Base-by-base conservation (phyloP, 768 basidiomycete species). In the Tylopilus sp. region DNA sequence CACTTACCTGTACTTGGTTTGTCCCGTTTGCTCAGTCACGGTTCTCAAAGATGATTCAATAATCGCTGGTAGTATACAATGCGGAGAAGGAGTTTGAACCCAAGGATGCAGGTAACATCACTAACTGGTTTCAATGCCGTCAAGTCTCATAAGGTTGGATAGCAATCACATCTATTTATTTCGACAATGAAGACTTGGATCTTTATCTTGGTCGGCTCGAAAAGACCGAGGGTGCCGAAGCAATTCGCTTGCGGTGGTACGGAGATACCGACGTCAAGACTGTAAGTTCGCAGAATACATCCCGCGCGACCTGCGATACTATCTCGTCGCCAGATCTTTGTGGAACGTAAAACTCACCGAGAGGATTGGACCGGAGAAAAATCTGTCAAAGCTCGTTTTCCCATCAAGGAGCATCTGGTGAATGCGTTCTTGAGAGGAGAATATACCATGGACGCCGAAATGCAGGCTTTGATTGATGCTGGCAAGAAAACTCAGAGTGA, bases 291-390 rank as follows among this genome's bases (percentile, higher is more conserved):
- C 13, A 36, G 15, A 47, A 40, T 30, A n/a, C 36, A 46, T 3
- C 11, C 25, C 17, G 25, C 26, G 12, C 2, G n/a, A 23, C 10
- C 44, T 47, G 26, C 38, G 21, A 44, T 31, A 1, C 36, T 30
- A 55, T 55, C 22, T 42, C 28, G 20, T 44, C 6, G 12, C 7
- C 59, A 90, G 86, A 89, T 92, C 35, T 92, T 89, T 57, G 85
- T 92, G 18, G 89, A 92, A 70, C 86, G 89, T 38, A 92, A 92
- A 70, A 92, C 89, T 0, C 89, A 99, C 66, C 82, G 94, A 48
- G 97, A 99, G 70, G 97, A 99, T 64, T 99, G 97, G 97, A 98
- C 95, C 1, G 97, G 97, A 30, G 95, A 99, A 70, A 98, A 98
- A 70, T 94, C 91, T 10, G 95, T 98, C 65, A 99, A 98, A 71